A percentile compares a stretch with the other conserved stretches of the same genome.
phyloP scores from a whole-genome alignment of 352 stramenopile species.

The Pythium aphanidermatum region DNA sequence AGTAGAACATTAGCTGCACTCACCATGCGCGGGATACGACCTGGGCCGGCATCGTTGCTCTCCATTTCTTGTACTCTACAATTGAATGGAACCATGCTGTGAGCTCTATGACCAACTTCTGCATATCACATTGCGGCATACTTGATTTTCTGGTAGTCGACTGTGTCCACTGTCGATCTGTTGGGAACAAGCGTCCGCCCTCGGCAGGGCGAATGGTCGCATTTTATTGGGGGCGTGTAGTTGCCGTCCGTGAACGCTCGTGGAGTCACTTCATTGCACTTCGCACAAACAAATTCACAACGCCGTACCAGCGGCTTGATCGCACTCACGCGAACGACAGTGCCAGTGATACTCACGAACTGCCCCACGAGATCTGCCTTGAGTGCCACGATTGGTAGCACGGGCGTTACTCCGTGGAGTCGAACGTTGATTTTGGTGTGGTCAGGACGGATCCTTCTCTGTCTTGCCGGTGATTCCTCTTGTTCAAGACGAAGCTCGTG shows the following conservation, averaged over 20 bases:
- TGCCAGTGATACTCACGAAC: conserved; percentile 41
- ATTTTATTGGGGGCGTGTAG: conserved; percentile 38
- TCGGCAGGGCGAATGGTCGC: conserved; percentile 35
- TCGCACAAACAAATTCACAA: conserved; percentile 58
- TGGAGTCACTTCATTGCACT: conserved; percentile 38
- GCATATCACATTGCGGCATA: conserved; percentile 1
- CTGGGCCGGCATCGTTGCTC: conserved; percentile 63
- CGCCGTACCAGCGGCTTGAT: conserved; percentile 53
- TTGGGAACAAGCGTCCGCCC: conserved; percentile 47
- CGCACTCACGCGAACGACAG: conserved; percentile 50
- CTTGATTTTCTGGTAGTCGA: conserved; percentile 67
- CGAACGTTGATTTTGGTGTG: conserved; percentile 33
- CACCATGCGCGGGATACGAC: conserved; percentile 64
- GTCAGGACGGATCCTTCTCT: conserved; percentile 20
- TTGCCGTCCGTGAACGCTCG: conserved; percentile 49
- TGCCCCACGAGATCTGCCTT: conserved; percentile 45
- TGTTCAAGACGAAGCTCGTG: conserved; percentile 26
- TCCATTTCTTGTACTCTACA: conserved; percentile 78
- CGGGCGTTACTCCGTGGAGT: conserved; percentile 39
- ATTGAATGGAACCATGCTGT: too few relatives aligned
- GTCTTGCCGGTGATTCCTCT: conserved; percentile 21
- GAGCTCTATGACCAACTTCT: too few relatives aligned
- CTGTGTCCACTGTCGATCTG: conserved; percentile 52
- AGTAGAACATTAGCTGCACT: too few relatives aligned
- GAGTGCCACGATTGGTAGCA: conserved; percentile 36